Percentiles rank a stretch among this genome's conserved stretches.
Evolutionary conservation across 2,329 filamentous ascomycete genomes (phyloP).

Genomic region (Ceratocystis destructans): DNA sequence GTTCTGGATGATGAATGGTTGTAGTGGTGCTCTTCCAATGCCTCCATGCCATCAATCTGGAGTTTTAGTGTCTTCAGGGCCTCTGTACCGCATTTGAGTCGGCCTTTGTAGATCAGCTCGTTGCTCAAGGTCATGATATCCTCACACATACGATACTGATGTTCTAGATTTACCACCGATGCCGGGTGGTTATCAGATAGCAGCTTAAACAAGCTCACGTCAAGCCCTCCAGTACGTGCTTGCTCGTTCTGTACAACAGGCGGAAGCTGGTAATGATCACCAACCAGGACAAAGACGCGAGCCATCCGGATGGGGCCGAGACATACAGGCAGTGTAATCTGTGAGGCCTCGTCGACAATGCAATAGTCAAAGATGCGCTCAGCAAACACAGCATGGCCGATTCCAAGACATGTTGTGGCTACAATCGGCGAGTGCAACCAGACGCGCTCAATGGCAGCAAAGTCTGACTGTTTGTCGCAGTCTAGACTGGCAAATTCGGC

Average conservation of each 20-base stretch:
- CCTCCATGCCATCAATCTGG: slow-evolving; percentile 50
- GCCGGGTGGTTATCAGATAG: slow-evolving; percentile 77
- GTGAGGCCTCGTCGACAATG: slow-evolving; percentile 94
- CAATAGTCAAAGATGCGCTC: slow-evolving; percentile 92
- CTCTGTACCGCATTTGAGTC: slow-evolving; percentile 75
- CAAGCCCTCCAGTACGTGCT: slow-evolving; percentile 71
- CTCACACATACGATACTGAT: slow-evolving; percentile 97
- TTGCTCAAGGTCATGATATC: slow-evolving; percentile 94
- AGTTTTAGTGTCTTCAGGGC: slow-evolving; percentile 58
- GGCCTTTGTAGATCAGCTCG: slow-evolving; percentile 80
- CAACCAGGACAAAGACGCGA: slow-evolving; percentile 82
- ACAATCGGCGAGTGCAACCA: slow-evolving; percentile 84
- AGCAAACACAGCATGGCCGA: slow-evolving; percentile 77
- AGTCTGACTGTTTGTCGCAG: slow-evolving; percentile 55
- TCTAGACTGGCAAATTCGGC: slow-evolving; percentile 72
- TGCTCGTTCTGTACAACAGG: slow-evolving; percentile 88
- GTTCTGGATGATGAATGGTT: slow-evolving; percentile 19
- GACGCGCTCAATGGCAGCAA: slow-evolving; percentile 69
- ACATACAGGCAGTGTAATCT: slow-evolving; percentile 92
- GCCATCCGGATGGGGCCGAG: slow-evolving; percentile 89
- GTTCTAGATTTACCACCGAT: slow-evolving; percentile 80
- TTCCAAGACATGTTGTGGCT: slow-evolving; percentile 85
- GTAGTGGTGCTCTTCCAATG: slow-evolving; percentile 47
- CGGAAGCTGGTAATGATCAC: slow-evolving; percentile 91
- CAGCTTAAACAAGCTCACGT: slow-evolving; percentile 86